Percentiles rank a stretch among this genome's conserved stretches.
These are phyloP conservation scores for Fusarium irregulare DNA, from an alignment of 2,329 filamentous ascomycete genomes.

Conservation along the genomic window DNA sequence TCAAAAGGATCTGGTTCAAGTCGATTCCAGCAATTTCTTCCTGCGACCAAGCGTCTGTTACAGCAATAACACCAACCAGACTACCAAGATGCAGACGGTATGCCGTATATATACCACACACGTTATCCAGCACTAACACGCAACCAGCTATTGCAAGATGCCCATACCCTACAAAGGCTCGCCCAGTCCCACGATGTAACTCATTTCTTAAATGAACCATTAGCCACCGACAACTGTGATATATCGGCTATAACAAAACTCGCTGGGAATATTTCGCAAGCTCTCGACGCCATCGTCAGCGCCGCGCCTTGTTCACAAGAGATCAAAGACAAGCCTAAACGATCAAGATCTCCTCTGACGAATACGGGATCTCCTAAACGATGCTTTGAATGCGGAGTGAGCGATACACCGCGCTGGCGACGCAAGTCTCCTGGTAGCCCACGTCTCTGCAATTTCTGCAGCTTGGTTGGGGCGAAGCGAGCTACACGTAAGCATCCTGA, in stretches of 20 bases:
- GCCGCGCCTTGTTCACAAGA: background rate
- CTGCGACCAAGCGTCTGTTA: too few species aligned
- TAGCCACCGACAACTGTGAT: background rate
- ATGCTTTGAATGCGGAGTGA: background rate
- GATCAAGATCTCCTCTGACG: background rate
- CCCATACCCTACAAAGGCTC: background rate
- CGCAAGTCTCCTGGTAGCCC: fast-evolving
- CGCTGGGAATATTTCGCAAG: background rate
- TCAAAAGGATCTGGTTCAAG: too few species aligned
- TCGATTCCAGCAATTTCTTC: too few species aligned
- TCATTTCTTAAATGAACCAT: background rate
- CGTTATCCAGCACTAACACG: too few species aligned
- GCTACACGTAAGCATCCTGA: background rate
- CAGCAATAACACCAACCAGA: too few species aligned
- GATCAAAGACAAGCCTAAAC: background rate
- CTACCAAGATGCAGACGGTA: too few species aligned
- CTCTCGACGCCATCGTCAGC: background rate
- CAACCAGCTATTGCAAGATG: too few species aligned
- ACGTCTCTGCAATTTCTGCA: background rate
- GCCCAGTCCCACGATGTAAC: background rate
- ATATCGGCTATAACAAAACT: background rate
- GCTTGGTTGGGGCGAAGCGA: background rate
- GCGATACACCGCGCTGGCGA: background rate
- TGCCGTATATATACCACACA: too few species aligned
- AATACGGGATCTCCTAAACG: background rate